Evolutionary conservation across 1,284 basidiomycete species (phyloP).

Genomic region (Taiwanofungus camphoratus): DNA sequence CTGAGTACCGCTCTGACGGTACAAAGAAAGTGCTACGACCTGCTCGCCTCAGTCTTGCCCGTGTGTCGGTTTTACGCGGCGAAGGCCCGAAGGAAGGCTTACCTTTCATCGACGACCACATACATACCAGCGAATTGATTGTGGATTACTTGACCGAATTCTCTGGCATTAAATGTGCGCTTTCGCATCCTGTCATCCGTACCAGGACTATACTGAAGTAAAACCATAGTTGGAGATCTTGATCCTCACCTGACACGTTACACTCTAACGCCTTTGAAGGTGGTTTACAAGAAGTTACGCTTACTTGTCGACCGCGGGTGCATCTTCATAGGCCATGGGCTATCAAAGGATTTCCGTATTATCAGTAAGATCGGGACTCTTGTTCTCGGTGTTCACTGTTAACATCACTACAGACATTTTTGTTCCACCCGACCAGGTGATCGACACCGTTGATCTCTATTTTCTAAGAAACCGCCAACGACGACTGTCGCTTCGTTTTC

Average conservation of each 20-base stretch:
- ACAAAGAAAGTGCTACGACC: conserved; percentile 91
- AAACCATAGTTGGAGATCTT: conserved; percentile 75
- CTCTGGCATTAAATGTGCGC: conserved; percentile 88
- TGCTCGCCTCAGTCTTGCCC: conserved; percentile 85
- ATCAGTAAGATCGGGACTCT: conserved; percentile 65
- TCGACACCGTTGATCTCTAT: conserved; percentile 96
- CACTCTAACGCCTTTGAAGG: conserved; percentile 91
- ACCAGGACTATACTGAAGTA: not conserved
- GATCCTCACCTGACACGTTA: conserved; percentile 81
- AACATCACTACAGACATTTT: conserved; percentile 68
- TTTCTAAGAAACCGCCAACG: conserved; percentile 79
- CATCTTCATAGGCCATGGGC: conserved; percentile 95
- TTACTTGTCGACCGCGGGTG: conserved; percentile 92
- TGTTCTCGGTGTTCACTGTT: not conserved
- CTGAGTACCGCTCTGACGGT: conserved; percentile 91
- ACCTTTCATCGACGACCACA: conserved; percentile 98
- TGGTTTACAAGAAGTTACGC: conserved; percentile 97
- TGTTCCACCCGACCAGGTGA: conserved; percentile 91
- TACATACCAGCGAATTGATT: conserved; percentile 90
- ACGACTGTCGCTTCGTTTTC: conserved; percentile 88
- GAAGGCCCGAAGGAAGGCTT: conserved; percentile 73
- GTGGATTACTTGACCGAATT: conserved; percentile 97
- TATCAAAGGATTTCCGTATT: conserved; percentile 99
- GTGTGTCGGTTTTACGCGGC: conserved; percentile 92
- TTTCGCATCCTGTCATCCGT: conserved; percentile 2